phyloP scores from a whole-genome alignment of 768 basidiomycete genomes.

The Termitomyces sp. region DNA sequence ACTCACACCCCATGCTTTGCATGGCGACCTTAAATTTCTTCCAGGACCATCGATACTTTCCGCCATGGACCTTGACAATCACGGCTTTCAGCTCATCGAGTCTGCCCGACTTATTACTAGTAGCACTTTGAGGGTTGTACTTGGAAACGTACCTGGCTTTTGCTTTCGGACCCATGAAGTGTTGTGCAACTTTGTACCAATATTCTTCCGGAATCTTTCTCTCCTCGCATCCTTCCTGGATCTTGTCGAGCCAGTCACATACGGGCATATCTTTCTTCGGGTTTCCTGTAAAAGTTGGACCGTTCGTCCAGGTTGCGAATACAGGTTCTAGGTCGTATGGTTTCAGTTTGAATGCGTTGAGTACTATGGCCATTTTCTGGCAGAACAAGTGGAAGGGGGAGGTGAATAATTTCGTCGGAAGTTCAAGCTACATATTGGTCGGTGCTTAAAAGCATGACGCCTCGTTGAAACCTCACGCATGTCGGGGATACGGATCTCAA shows the following conservation, averaged over 20 bases:
- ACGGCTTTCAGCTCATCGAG: slow-evolving; percentile 69
- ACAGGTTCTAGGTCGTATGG: slow-evolving; percentile 70
- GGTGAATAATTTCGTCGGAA: neutral
- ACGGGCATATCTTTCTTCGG: slow-evolving; percentile 64
- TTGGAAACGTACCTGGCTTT: slow-evolving; percentile 38
- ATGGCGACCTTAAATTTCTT: slow-evolving; percentile 77
- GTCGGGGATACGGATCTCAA: neutral
- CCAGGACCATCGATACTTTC: slow-evolving; percentile 79
- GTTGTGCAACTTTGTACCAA: slow-evolving; percentile 79
- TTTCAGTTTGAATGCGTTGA: slow-evolving; percentile 77
- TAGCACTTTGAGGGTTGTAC: neutral
- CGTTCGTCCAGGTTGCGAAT: slow-evolving; percentile 58
- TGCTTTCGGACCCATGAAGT: slow-evolving; percentile 70
- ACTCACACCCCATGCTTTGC: slow-evolving; percentile 78
- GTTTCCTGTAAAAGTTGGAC: slow-evolving; percentile 62
- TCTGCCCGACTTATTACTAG: slow-evolving; percentile 18
- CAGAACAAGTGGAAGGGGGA: neutral
- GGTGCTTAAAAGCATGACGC: slow-evolving; percentile 11
- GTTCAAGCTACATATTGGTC: neutral
- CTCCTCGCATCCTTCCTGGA: slow-evolving; percentile 66
- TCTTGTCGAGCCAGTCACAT: slow-evolving; percentile 67
- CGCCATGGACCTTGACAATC: slow-evolving; percentile 68
- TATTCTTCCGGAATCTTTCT: slow-evolving; percentile 72
- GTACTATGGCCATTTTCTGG: slow-evolving; percentile 29
- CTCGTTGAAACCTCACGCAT: slow-evolving; percentile 17